These are phyloP conservation scores for Dothiorella sarmentorum DNA, from an alignment of 2,329 filamentous ascomycete genomes.

Conservation along the genomic window DNA sequence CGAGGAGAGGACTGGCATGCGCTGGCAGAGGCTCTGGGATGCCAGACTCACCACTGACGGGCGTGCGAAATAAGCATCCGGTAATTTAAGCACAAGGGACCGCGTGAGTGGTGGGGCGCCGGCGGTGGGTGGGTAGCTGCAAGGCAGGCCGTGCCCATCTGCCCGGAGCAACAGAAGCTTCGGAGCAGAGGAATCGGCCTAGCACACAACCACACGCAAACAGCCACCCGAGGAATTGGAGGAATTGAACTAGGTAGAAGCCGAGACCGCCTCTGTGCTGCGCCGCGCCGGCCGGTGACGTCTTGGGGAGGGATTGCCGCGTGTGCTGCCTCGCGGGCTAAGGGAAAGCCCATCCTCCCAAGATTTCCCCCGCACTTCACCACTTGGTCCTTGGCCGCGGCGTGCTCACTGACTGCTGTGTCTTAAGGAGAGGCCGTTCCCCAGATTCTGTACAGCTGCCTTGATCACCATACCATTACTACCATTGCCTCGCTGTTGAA, in stretches of 20 bases:
- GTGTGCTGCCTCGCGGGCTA: conserved; percentile 7
- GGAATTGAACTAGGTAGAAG: too few relatives aligned
- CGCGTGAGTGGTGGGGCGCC: conserved; percentile 1
- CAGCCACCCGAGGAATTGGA: conserved; percentile 12
- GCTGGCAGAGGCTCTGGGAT: not conserved
- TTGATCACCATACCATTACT: not conserved
- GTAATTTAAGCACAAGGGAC: conserved; percentile 5
- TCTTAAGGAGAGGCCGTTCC: not conserved
- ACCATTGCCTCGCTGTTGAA: not conserved
- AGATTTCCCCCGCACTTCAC: conserved; percentile 15
- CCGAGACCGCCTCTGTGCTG: conserved; percentile 9
- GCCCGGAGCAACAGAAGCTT: not conserved
- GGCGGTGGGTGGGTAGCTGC: not conserved
- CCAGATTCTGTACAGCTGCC: conserved; percentile 1
- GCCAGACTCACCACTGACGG: not conserved
- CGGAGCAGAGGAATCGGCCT: conserved; percentile 9
- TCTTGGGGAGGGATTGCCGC: conserved; percentile 9
- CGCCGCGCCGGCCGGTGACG: conserved; percentile 11
- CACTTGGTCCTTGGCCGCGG: not conserved
- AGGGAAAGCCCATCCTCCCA: conserved; percentile 9
- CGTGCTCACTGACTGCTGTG: not conserved
- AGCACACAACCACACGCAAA: not conserved
- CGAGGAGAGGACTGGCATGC: not conserved
- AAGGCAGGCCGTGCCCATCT: conserved; percentile 1
- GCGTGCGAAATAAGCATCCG: conserved; percentile 13